Evolutionary conservation across 2,329 filamentous ascomycete genomes (phyloP).

Genomic region (Fusarium nelsonii): DNA sequence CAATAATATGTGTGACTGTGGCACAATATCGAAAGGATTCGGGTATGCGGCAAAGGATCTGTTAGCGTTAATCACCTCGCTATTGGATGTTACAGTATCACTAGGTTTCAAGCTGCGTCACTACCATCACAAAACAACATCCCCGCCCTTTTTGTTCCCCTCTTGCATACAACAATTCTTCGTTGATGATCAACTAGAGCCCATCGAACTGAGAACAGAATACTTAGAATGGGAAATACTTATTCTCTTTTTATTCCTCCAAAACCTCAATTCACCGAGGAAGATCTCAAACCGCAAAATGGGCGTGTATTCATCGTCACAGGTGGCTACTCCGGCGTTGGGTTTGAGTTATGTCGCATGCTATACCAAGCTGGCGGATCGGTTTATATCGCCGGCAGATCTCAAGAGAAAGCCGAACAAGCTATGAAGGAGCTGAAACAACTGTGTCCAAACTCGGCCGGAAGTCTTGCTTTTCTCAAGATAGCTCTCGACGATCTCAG

Average conservation of each 20-base stretch:
- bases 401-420: constrained; percentile 8
- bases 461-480: constrained; percentile 11
- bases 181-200: not conserved
- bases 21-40: not conserved
- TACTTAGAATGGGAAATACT: constrained; percentile 7
- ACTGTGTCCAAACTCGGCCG: not conserved
- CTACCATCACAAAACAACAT: not conserved
- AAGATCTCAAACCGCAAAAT: constrained; percentile 6
- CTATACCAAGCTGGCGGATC: constrained; percentile 21
- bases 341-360: constrained; percentile 29
- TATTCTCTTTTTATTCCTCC: constrained; percentile 26
- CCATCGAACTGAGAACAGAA: not conserved
- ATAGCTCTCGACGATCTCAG: constrained; percentile 28
- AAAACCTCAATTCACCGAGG: constrained; percentile 10
- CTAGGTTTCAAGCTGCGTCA: not conserved
- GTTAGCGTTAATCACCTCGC: too few species aligned
- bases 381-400: constrained; percentile 38
- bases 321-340: constrained; percentile 37
- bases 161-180: not conserved
- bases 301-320: constrained; percentile 31
- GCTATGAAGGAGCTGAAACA: constrained; percentile 11
- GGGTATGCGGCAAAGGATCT: not conserved
- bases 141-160: not conserved
- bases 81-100: too few species aligned
- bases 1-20: not conserved